Base-by-base conservation (phyloP, 2,329 filamentous ascomycete species). In the Dactylellina parvicollis region DNA sequence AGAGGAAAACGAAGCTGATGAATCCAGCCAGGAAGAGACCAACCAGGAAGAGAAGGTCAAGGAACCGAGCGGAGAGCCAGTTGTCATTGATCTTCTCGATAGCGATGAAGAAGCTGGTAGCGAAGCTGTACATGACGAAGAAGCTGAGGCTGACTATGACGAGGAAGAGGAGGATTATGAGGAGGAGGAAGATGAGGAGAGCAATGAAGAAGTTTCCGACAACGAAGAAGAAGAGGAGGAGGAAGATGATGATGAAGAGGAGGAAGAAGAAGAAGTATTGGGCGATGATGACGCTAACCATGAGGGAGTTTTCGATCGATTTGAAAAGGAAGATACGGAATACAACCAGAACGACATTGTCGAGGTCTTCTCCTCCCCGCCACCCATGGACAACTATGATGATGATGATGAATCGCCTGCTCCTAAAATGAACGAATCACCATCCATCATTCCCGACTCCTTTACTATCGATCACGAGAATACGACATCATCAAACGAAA, bases 71-170 rank as follows among this genome's bases (percentile, higher is more conserved):
- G 3, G 3, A 18, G 14, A 67, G 32, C 44, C 62, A 10, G 62
- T 59, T 28, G 62, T 67, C 24, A 56, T 67, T 30, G 55, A 56
- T 24, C 52, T 67, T 20, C 62, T 67, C 14, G 62, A 67, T 18
- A 67, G 62, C 26, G 67, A 64, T 30, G 67, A 72, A 20, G 67
- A 72, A 10, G 46, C 30, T 1, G 46, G 49, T 8, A 36, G 16
- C 2, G n/a, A 4, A 32, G 38, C 26, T 12, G 56, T 44, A 28
- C 24, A 57, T 28, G 44, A 57, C 14, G 62, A 67, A 4, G 62
- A 59, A 40, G 44, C 34, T 0, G 44, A 46, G 12, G 61, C n/a
- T n/a, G n/a, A n/a, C n/a, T n/a, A n/a, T n/a, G 60, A 56, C 14
- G 40, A 26, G 12, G 36, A 55, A 9, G 47, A 47, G 3, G 56